Evolutionary conservation across 306 rosid species (phyloP).

Genomic region (Ochetophila trinervis): DNA sequence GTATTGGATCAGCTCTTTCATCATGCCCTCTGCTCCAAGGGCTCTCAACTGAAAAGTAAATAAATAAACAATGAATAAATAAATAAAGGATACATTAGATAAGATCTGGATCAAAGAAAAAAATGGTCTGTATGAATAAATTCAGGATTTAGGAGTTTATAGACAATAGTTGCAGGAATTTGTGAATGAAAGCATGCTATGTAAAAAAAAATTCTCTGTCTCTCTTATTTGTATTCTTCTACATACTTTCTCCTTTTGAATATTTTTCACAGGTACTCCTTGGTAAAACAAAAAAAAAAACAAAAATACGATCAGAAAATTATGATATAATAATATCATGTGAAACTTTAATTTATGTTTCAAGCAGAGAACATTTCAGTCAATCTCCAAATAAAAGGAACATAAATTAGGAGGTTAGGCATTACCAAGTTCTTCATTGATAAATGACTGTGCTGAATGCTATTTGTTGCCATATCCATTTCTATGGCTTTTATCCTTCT

Average conservation of each 20-base stretch:
- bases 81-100: slow-evolving; percentile 7
- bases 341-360: no score
- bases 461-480: slow-evolving; percentile 63
- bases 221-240: not conserved
- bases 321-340: no score
- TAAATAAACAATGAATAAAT: not conserved
- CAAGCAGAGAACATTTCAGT: not conserved
- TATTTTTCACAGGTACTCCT: not conserved
- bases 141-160: not conserved
- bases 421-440: slow-evolving; percentile 71
- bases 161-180: not conserved
- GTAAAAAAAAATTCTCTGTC: not conserved
- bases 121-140: slow-evolving; percentile 1
- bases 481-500: slow-evolving; percentile 70
- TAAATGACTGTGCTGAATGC: slow-evolving; percentile 58
- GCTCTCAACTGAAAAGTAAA: slow-evolving; percentile 52
- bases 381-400: slow-evolving; percentile 23
- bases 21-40: slow-evolving; percentile 85
- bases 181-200: not conserved
- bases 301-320: no score
- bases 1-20: slow-evolving; percentile 54
- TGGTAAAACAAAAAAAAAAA: no score
- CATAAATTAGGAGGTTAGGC: slow-evolving; percentile 19
- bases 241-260: not conserved
- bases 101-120: slow-evolving; percentile 11